Percentiles rank a stretch among this genome's conserved stretches.
phyloP scores from a whole-genome alignment of 2,329 filamentous ascomycete species.

The Fusarium incarnatum region DNA sequence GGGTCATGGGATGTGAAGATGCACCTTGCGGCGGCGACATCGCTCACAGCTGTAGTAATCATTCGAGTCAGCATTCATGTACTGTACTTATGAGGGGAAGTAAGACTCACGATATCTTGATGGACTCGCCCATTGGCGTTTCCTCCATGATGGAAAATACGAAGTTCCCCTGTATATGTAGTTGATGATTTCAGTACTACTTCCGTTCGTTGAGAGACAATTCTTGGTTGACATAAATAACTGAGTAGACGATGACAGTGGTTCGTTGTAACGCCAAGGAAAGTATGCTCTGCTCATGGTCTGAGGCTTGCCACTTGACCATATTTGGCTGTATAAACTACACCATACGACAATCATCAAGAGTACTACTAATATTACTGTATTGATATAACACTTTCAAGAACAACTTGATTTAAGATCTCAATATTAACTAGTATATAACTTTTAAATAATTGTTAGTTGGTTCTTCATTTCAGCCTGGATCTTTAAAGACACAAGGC shows the following conservation, averaged over 20 bases:
- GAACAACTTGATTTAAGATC: neutral
- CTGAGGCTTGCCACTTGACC: conserved; percentile 38
- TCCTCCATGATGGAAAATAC: conserved; percentile 46
- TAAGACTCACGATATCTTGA: conserved; percentile 52
- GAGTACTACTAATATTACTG: neutral
- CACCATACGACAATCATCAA: neutral
- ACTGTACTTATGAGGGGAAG: conserved; percentile 17
- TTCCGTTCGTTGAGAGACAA: neutral
- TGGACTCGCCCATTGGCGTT: conserved; percentile 52
- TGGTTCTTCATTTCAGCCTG: neutral
- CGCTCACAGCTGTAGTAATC: conserved; percentile 53
- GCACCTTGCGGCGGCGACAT: conserved; percentile 58
- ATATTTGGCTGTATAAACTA: neutral
- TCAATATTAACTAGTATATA: neutral
- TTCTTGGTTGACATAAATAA: neutral
- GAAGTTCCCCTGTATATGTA: neutral
- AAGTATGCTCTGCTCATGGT: neutral
- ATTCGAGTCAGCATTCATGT: conserved; percentile 8
- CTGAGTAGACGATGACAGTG: conserved; percentile 17
- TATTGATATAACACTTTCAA: too few species aligned
- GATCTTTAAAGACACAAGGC: neutral
- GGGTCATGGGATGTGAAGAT: neutral
- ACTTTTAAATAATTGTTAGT: neutral
- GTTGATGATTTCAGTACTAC: neutral
- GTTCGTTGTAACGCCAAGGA: conserved; percentile 32